Percentiles rank a stretch among this genome's conserved stretches.
Conservation (phyloP, 345 rosid species). For the Garcia nutans region DNA sequence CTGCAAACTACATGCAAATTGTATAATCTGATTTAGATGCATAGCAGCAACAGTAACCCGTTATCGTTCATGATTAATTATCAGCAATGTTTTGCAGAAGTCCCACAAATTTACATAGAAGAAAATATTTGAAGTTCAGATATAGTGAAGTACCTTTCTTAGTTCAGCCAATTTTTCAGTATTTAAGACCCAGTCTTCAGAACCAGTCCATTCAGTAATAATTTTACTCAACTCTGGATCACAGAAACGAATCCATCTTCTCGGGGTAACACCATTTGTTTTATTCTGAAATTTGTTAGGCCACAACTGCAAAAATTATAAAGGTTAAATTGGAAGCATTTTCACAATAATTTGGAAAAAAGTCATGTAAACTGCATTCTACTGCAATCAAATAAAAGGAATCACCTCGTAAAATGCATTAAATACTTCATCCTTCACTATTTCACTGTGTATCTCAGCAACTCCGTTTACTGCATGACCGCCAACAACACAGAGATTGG, state of each 20-base stretch:
- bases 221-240: conserved; percentile 64
- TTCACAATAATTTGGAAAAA: background rate
- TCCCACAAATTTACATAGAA: background rate
- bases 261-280: conserved; percentile 80
- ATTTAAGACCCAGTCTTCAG: conserved; percentile 69
- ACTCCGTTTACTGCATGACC: conserved; percentile 82
- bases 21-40: conserved; percentile 22
- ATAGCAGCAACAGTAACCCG: conserved; percentile 2
- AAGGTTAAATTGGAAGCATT: conserved; percentile 8
- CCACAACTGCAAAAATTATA: conserved; percentile 53
- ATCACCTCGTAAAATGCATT: conserved; percentile 58
- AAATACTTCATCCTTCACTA: conserved; percentile 65
- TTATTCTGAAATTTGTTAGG: conserved; percentile 74
- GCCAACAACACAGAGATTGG: conserved; percentile 58
- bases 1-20: conserved; percentile 54
- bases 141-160: conserved; percentile 41
- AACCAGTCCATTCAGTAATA: conserved; percentile 61
- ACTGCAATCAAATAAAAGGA: background rate
- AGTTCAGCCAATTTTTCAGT: conserved; percentile 49
- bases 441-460: conserved; percentile 78
- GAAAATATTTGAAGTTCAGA: background rate
- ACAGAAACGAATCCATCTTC: conserved; percentile 76
- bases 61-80: background rate
- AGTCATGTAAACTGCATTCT: background rate
- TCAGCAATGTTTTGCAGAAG: background rate